phyloP scores from a whole-genome alignment of 2,329 filamentous ascomycete species.

The Xylariales sp. region DNA sequence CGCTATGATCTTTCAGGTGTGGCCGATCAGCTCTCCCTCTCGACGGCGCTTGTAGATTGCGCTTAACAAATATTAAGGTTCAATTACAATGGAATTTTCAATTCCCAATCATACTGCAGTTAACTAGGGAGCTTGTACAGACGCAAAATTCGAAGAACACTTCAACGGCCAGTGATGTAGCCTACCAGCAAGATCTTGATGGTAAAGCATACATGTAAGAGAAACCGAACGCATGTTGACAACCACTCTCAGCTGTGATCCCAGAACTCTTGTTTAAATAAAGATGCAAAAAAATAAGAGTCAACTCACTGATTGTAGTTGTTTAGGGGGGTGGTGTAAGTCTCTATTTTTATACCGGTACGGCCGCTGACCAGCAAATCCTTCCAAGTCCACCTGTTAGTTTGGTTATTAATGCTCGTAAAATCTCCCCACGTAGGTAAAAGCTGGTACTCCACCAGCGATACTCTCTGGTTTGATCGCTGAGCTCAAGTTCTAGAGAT shows the following conservation, averaged over 20 bases:
- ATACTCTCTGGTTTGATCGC: slow-evolving; percentile 51
- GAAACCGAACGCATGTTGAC: too few relatives aligned
- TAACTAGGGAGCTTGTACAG: slow-evolving; percentile 47
- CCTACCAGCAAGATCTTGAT: slow-evolving; percentile 5
- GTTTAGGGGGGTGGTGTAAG: too few relatives aligned
- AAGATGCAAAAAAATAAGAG: too few relatives aligned
- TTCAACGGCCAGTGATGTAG: neutral
- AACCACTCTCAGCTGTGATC: too few relatives aligned
- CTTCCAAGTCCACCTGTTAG: too few relatives aligned
- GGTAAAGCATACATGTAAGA: slow-evolving; percentile 9
- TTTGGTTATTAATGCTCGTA: too few relatives aligned
- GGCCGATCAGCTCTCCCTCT: slow-evolving; percentile 8
- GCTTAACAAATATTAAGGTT: too few relatives aligned
- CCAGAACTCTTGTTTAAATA: too few relatives aligned
- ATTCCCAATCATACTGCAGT: slow-evolving; percentile 21
- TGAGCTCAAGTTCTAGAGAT: slow-evolving; percentile 49
- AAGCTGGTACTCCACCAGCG: slow-evolving; percentile 53
- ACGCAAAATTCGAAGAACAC: slow-evolving; percentile 22
- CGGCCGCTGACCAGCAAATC: too few relatives aligned
- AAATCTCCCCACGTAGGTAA: too few relatives aligned
- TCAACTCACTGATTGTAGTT: too few relatives aligned
- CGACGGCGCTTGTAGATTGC: slow-evolving; percentile 5
- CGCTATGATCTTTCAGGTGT: slow-evolving; percentile 25
- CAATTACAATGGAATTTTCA: neutral
- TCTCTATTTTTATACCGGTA: slow-evolving; percentile 9